A percentile compares a stretch with the other conserved stretches of the same genome.
Evolutionary conservation across 257 asterid species (phyloP).

Genomic region (Scutellaria barbata): DNA sequence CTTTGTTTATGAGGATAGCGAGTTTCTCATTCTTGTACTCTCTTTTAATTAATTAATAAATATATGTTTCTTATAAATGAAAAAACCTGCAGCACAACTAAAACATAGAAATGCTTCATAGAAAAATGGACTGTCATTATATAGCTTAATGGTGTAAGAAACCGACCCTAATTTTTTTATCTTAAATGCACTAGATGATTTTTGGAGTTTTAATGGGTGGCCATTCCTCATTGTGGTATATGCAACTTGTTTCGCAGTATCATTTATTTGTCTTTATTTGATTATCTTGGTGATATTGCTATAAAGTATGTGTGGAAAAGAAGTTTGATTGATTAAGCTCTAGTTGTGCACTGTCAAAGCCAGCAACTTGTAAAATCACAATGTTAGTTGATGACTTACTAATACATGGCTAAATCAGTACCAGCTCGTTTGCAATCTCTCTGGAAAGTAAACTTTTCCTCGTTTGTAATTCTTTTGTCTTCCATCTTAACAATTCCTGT

Average conservation of each 20-base stretch:
- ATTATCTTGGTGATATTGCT: conserved; percentile 21
- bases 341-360: conserved; percentile 2
- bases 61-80: too few species aligned
- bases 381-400: conserved; percentile 19
- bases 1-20: too few species aligned
- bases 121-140: conserved; percentile 16
- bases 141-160: conserved; percentile 3
- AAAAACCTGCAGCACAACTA: background rate
- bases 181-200: conserved; percentile 12
- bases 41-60: too few species aligned
- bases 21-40: too few species aligned
- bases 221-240: conserved; percentile 13
- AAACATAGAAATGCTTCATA: conserved; percentile 20
- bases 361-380: conserved; percentile 7
- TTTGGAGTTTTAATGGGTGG: conserved; percentile 3
- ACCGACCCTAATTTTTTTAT: conserved; percentile 3
- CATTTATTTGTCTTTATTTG: background rate
- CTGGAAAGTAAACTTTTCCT: conserved; percentile 11
- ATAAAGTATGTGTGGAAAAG: background rate
- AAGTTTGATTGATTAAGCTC: conserved; percentile 16
- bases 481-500: conserved; percentile 25
- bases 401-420: background rate
- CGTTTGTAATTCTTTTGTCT: conserved; percentile 4
- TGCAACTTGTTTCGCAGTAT: conserved; percentile 14
- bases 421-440: conserved; percentile 14